phyloP scores from a whole-genome alignment of 164 flowering plant genomes.

The Hamamelis virginiana region DNA sequence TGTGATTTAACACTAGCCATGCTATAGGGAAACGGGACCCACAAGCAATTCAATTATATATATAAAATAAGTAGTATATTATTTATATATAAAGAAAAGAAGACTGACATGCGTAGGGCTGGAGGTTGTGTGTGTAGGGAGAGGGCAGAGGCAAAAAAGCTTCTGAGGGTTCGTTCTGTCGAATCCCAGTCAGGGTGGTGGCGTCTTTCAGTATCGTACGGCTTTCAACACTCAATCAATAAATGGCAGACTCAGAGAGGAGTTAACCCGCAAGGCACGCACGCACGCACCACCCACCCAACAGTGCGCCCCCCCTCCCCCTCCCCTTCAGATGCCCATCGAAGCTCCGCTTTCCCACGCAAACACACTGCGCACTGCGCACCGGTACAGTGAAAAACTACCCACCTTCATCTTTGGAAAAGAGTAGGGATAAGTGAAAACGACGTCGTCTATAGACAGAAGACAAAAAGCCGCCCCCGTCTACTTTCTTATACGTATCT shows the following conservation, averaged over 20 bases:
- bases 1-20: constrained; percentile 10
- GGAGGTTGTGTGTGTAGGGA: background rate
- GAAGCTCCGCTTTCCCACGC: background rate
- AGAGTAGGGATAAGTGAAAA: too few species aligned
- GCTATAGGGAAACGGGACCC: background rate
- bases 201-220: constrained; percentile 4
- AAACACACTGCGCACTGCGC: too few species aligned
- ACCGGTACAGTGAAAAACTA: too few species aligned
- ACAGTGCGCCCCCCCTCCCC: too few species aligned
- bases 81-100: background rate
- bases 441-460: too few species aligned
- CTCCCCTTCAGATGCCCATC: constrained; percentile 1
- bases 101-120: background rate
- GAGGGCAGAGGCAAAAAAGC: constrained; percentile 1
- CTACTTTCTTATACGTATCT: too few species aligned
- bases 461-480: too few species aligned
- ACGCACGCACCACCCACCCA: constrained; percentile 4
- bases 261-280: constrained; percentile 38
- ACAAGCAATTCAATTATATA: background rate
- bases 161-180: constrained; percentile 22
- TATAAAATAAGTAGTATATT: background rate
- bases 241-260: background rate
- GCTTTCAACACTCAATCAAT: background rate
- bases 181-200: constrained; percentile 20
- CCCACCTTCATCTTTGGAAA: too few species aligned